These are phyloP conservation scores for Colletotrichum paranaense DNA, from an alignment of 2,329 filamentous ascomycete genomes.

Conservation along the genomic window DNA sequence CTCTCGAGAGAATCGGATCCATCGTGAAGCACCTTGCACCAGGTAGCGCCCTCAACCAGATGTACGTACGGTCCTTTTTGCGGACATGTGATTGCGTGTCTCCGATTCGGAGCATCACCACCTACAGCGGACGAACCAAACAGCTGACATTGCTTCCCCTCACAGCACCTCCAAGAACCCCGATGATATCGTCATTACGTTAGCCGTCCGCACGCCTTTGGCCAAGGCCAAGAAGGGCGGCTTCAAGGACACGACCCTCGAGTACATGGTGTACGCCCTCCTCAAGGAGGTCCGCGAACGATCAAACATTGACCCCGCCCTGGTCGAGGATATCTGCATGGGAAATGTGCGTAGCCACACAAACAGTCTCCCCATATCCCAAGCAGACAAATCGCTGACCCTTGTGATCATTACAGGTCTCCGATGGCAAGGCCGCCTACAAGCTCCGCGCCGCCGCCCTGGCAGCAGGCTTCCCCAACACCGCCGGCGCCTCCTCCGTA, in stretches of 20 bases:
- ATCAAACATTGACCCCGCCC: constrained; percentile 80
- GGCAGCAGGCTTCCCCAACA: constrained; percentile 94
- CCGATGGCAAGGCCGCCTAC: constrained; percentile 87
- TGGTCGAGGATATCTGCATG: constrained; percentile 90
- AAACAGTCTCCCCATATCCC: neutral
- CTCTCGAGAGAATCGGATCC: constrained; percentile 85
- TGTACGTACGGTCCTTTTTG: constrained; percentile 68
- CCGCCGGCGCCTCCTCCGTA: constrained; percentile 80
- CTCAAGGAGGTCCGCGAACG: constrained; percentile 80
- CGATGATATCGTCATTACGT: constrained; percentile 96
- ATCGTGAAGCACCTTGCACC: constrained; percentile 89
- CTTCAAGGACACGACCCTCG: constrained; percentile 92
- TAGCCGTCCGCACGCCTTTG: constrained; percentile 89
- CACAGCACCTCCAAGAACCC: constrained; percentile 88
- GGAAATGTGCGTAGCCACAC: constrained; percentile 77
- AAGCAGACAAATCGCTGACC: constrained; percentile 10
- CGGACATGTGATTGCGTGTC: constrained; percentile 23
- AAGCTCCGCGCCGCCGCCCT: constrained; percentile 89
- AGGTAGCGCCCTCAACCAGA: constrained; percentile 75
- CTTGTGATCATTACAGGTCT: constrained; percentile 66
- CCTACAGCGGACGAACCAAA: neutral
- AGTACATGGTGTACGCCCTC: constrained; percentile 86
- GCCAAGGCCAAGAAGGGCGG: constrained; percentile 91
- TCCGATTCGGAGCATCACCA: neutral
- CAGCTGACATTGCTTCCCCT: constrained; percentile 35